Conservation (phyloP, 2,329 filamentous ascomycete species). For the Penicillium sp. region DNA sequence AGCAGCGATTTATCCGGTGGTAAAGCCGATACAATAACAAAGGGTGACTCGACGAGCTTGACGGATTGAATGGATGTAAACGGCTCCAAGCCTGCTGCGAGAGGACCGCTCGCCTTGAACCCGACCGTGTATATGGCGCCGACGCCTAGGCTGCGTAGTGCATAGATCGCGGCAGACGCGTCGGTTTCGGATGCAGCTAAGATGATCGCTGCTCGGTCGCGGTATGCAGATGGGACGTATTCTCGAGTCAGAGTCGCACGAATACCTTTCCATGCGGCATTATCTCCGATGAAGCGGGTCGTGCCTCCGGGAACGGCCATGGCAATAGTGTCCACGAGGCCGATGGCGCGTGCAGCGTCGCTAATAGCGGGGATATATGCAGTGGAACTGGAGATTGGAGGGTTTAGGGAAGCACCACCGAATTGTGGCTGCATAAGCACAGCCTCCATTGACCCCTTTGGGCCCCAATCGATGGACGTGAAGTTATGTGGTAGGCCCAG, state of each 20-base stretch:
- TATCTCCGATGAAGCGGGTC: constrained; percentile 64
- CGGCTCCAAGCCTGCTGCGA: constrained; percentile 62
- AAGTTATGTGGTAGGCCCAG: constrained; percentile 83
- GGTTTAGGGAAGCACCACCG: constrained; percentile 76
- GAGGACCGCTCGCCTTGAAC: constrained; percentile 58
- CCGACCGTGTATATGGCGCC: constrained; percentile 80
- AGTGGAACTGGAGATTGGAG: constrained; percentile 57
- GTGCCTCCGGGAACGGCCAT: constrained; percentile 46
- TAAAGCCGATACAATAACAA: constrained; percentile 75
- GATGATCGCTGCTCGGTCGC: constrained; percentile 68
- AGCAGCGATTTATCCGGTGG: constrained; percentile 73
- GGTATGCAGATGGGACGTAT: constrained; percentile 76
- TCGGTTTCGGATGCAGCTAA: constrained; percentile 69
- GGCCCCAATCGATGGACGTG: constrained; percentile 65
- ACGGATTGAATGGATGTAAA: constrained; percentile 71
- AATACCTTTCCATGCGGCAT: constrained; percentile 81
- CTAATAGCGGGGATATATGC: constrained; percentile 63
- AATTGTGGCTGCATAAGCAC: constrained; percentile 71
- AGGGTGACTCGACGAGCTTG: constrained; percentile 72
- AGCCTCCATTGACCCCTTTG: constrained; percentile 63
- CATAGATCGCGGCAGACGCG: constrained; percentile 73
- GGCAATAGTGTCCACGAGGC: constrained; percentile 76
- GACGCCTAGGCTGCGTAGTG: constrained; percentile 68
- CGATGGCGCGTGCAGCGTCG: constrained; percentile 72
- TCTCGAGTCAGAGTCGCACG: constrained; percentile 75